These are phyloP conservation scores for Plasmodium blacklocki DNA, from an alignment of 169 alveolate species.

Conservation along the genomic window DNA sequence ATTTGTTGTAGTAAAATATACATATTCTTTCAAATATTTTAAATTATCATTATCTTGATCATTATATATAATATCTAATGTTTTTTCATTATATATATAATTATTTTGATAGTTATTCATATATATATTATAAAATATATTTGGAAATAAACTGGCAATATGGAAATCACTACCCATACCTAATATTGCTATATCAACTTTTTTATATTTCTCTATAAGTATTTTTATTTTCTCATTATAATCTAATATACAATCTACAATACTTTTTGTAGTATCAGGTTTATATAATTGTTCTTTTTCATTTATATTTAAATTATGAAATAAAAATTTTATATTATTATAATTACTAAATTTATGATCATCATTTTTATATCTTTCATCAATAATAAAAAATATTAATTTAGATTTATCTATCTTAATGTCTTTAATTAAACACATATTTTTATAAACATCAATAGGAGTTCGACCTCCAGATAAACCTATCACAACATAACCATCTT, in stretches of 20 bases:
- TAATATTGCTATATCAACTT: constrained; percentile 61
- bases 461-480: constrained; percentile 68
- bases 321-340: constrained; percentile 60
- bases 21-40: constrained; percentile 39
- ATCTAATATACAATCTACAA: constrained; percentile 48
- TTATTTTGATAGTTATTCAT: constrained; percentile 59
- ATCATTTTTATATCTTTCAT: constrained; percentile 53
- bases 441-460: constrained; percentile 70
- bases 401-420: constrained; percentile 45
- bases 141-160: constrained; percentile 54
- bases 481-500: constrained; percentile 53
- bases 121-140: constrained; percentile 40
- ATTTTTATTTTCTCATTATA: constrained; percentile 57
- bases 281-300: constrained; percentile 34
- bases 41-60: constrained; percentile 51
- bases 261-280: constrained; percentile 43
- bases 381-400: constrained; percentile 62
- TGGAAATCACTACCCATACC: constrained; percentile 75
- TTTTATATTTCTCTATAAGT: constrained; percentile 32
- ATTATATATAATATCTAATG: constrained; percentile 1
- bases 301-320: constrained; percentile 45
- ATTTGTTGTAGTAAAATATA: constrained; percentile 69
- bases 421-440: constrained; percentile 46
- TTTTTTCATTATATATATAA: constrained; percentile 45
- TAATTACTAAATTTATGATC: constrained; percentile 69